phyloP scores from a whole-genome alignment of 306 rosid species.

The Oemleria cerasiformis region DNA sequence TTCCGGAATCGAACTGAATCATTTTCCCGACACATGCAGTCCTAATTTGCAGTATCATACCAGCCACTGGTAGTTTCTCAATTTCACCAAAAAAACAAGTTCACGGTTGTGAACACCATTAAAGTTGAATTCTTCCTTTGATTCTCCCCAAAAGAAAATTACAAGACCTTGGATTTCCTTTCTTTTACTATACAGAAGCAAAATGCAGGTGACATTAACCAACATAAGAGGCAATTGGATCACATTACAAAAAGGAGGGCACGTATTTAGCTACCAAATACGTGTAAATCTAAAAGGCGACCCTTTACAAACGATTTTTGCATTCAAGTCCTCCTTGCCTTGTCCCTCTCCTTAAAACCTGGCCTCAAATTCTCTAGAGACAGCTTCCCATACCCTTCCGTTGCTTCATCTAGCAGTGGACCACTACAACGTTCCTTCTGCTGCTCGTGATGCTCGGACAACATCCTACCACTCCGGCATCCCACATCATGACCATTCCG shows the following conservation, averaged over 20 bases:
- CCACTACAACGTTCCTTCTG: slow-evolving; percentile 59
- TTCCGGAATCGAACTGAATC: no score
- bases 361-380: slow-evolving; percentile 59
- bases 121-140: slow-evolving; percentile 28
- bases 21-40: no score
- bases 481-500: slow-evolving; percentile 57
- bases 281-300: slow-evolving; percentile 22
- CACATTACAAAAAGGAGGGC: slow-evolving; percentile 22
- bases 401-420: slow-evolving; percentile 50
- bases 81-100: neutral
- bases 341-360: slow-evolving; percentile 65
- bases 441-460: slow-evolving; percentile 66
- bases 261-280: slow-evolving; percentile 29
- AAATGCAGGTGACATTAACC: slow-evolving; percentile 37
- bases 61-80: neutral
- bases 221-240: slow-evolving; percentile 24
- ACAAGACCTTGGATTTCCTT: slow-evolving; percentile 40
- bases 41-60: no score
- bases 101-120: neutral
- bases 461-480: slow-evolving; percentile 67
- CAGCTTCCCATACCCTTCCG: slow-evolving; percentile 67
- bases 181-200: slow-evolving; percentile 65
- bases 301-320: slow-evolving; percentile 47
- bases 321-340: slow-evolving; percentile 46
- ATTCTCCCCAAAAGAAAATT: slow-evolving; percentile 36